These are phyloP conservation scores for Candida smagusa DNA, from an alignment of 1,139 yeast species.

Conservation along the genomic window DNA sequence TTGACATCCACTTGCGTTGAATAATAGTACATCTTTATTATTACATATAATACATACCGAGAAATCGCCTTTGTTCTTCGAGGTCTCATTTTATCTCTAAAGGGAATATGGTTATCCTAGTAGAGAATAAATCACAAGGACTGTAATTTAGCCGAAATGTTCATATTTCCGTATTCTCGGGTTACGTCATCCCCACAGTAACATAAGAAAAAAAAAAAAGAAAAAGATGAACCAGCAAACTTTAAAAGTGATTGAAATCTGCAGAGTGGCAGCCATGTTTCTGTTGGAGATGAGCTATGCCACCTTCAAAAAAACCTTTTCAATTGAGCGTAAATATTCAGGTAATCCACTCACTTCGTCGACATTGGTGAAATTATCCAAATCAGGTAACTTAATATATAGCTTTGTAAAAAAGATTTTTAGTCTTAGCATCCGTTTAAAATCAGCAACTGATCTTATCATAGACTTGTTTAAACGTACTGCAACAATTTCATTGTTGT, in stretches of 20 bases:
- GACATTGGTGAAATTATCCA: conserved; percentile 23
- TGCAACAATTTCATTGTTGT: conserved; percentile 27
- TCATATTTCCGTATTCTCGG: too few species aligned
- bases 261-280: too few species aligned
- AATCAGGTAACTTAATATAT: conserved; percentile 26
- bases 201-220: not conserved
- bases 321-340: conserved; percentile 21
- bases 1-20: too few species aligned
- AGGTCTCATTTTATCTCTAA: too few species aligned
- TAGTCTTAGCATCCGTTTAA: conserved; percentile 26
- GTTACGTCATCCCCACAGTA: too few species aligned
- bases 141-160: too few species aligned
- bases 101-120: too few species aligned
- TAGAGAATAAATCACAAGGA: too few species aligned
- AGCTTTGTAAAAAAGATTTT: conserved; percentile 27
- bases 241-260: not conserved
- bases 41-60: conserved; percentile 2
- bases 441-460: conserved; percentile 23
- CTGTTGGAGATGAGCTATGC: conserved; percentile 5
- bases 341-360: conserved; percentile 24
- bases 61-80: too few species aligned
- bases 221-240: not conserved
- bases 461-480: conserved; percentile 25
- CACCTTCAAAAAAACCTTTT: conserved; percentile 20
- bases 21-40: not conserved